phyloP scores from a whole-genome alignment of 116 monocot species.

The Posidonia oceanica region DNA sequence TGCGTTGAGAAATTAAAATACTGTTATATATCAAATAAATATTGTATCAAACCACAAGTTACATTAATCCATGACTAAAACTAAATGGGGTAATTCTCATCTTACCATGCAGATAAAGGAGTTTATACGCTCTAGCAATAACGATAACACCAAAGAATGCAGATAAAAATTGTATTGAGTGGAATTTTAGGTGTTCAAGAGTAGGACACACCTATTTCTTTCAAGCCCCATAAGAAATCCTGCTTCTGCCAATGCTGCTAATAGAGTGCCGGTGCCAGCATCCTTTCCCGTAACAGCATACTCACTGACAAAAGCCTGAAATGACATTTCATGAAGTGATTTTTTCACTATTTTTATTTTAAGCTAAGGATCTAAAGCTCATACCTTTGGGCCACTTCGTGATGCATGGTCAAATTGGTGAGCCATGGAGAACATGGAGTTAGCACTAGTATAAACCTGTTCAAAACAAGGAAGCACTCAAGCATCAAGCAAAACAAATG shows the following conservation, averaged over 20 bases:
- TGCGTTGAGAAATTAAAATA: too few relatives aligned
- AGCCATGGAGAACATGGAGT: slow-evolving; percentile 49
- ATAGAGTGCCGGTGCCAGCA: slow-evolving; percentile 74
- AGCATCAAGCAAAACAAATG: background rate
- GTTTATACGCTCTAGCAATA: too few relatives aligned
- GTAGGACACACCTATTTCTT: slow-evolving; percentile 57
- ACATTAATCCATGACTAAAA: too few relatives aligned
- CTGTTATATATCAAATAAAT: too few relatives aligned
- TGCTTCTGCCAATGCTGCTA: slow-evolving; percentile 84
- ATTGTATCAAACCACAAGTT: too few relatives aligned
- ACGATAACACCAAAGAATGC: too few relatives aligned
- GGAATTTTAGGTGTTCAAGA: background rate
- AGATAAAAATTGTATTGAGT: background rate
- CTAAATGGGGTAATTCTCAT: too few relatives aligned
- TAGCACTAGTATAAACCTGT: slow-evolving; percentile 74
- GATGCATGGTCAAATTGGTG: slow-evolving; percentile 49
- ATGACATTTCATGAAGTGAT: background rate
- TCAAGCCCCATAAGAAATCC: slow-evolving; percentile 91
- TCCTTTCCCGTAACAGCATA: slow-evolving; percentile 86
- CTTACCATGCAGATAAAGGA: too few relatives aligned
- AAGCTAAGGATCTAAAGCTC: background rate
- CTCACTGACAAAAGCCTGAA: slow-evolving; percentile 92
- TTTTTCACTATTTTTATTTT: background rate
- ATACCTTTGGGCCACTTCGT: slow-evolving; percentile 70
- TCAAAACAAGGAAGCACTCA: slow-evolving; percentile 4